These are phyloP conservation scores for Metarhizium sp. DNA, from an alignment of 2,329 filamentous ascomycete genomes.

Conservation along the genomic window DNA sequence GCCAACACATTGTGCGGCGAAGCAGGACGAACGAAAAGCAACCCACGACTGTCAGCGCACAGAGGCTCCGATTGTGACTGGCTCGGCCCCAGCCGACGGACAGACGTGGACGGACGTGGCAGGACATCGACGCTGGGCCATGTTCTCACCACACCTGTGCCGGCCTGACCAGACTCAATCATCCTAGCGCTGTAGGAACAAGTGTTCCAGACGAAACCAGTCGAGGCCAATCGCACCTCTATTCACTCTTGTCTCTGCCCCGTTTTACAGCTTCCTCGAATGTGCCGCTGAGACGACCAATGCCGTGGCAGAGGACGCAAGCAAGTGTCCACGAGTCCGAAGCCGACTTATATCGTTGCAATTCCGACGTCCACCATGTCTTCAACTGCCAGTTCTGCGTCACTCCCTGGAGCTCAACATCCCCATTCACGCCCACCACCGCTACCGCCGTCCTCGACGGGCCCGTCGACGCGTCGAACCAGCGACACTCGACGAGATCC, in stretches of 20 bases:
- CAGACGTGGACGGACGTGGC: not conserved
- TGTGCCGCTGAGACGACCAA: not conserved
- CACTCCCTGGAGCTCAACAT: slow-evolving; percentile 12
- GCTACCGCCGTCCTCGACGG: slow-evolving; percentile 12
- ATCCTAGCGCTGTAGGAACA: not conserved
- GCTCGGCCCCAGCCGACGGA: not conserved
- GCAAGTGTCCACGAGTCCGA: not conserved
- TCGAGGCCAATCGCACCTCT: not conserved
- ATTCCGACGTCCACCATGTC: slow-evolving; percentile 1
- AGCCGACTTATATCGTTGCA: not conserved
- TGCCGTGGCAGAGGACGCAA: not conserved
- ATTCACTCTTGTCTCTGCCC: not conserved
- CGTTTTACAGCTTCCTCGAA: not conserved
- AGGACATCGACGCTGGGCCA: not conserved
- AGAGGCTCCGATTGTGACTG: not conserved
- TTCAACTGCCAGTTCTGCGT: slow-evolving; percentile 6
- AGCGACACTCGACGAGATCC: slow-evolving; percentile 24
- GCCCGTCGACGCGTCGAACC: slow-evolving; percentile 15
- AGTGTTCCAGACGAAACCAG: not conserved
- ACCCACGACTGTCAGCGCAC: not conserved
- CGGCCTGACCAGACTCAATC: not conserved
- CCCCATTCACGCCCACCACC: slow-evolving; percentile 4
- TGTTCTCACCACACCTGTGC: not conserved
- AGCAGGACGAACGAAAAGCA: not conserved
- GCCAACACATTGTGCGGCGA: not conserved